A percentile compares a stretch with the other conserved stretches of the same genome.
Evolutionary conservation across 1,284 basidiomycete genomes (phyloP).

Genomic region (Apiotrichum gracile): DNA sequence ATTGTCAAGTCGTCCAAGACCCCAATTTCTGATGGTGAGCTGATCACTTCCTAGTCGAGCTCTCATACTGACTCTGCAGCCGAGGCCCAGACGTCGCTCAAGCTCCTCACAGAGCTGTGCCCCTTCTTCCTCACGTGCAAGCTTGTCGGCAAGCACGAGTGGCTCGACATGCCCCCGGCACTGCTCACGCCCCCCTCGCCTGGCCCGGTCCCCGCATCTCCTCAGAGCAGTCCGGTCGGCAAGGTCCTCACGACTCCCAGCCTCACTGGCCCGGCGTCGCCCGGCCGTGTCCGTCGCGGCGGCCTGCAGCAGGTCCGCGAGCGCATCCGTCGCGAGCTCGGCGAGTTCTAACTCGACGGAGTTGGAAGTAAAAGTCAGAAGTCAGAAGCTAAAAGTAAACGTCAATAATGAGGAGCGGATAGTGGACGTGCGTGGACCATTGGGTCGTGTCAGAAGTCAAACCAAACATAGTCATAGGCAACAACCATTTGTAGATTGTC

Average conservation of each 20-base stretch:
- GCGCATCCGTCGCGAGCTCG: conserved; percentile 42
- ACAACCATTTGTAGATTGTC: too few species aligned
- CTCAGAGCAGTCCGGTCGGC: neutral
- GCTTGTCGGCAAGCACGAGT: conserved; percentile 38
- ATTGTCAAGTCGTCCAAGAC: conserved; percentile 48
- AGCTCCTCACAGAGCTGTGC: conserved; percentile 43
- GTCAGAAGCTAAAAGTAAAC: neutral
- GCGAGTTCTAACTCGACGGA: conserved; percentile 21
- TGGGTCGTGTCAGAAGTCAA: neutral
- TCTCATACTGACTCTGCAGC: conserved; percentile 21
- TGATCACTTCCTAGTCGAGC: neutral
- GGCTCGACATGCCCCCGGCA: conserved; percentile 44
- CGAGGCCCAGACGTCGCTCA: conserved; percentile 44
- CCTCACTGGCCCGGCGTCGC: conserved; percentile 26
- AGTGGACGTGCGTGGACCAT: neutral
- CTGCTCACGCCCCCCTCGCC: conserved; percentile 8
- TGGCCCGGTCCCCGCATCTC: conserved; percentile 2
- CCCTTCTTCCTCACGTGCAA: conserved; percentile 45
- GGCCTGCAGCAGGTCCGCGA: conserved; percentile 43
- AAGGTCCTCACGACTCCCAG: neutral
- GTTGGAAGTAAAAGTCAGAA: neutral
- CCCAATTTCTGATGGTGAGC: conserved; percentile 44
- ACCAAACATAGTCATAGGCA: neutral
- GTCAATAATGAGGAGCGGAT: neutral
- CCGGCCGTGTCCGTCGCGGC: conserved; percentile 38